A percentile compares a stretch with the other conserved stretches of the same genome.
Conservation (phyloP, 331 rosid genomes). For the Rosa hybrid region DNA sequence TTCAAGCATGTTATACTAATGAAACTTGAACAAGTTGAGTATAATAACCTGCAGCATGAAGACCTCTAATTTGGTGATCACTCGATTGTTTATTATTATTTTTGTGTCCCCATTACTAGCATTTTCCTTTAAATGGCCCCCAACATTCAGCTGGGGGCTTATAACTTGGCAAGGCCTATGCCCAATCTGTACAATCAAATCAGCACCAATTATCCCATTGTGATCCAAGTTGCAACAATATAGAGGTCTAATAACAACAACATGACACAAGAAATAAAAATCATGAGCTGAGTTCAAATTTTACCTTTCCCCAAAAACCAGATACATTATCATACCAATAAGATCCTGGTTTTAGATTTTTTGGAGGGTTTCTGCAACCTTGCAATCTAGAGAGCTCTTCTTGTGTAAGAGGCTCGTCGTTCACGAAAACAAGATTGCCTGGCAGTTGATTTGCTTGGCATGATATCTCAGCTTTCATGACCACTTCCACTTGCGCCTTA, state of each 20-base stretch:
- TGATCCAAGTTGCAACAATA: conserved; percentile 14
- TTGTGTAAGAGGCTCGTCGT: conserved; percentile 45
- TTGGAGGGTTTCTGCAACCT: conserved; percentile 62
- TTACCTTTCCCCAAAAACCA: conserved; percentile 97
- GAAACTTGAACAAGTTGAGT: conserved; percentile 9
- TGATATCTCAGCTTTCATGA: conserved; percentile 53
- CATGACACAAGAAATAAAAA: background rate
- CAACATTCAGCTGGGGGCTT: conserved; percentile 54
- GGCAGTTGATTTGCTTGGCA: conserved; percentile 70
- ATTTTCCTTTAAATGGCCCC: conserved; percentile 46
- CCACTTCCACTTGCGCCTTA: conserved; percentile 43
- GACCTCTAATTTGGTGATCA: conserved; percentile 60
- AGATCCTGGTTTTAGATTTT: conserved; percentile 65
- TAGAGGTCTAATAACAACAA: background rate
- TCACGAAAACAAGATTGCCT: conserved; percentile 48
- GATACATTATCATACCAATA: conserved; percentile 91
- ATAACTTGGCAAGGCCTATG: conserved; percentile 60
- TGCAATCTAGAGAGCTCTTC: conserved; percentile 49
- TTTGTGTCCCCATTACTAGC: conserved; percentile 83
- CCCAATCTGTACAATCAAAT: conserved; percentile 58
- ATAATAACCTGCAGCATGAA: conserved; percentile 59
- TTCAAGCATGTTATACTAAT: background rate
- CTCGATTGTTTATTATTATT: conserved; percentile 57
- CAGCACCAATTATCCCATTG: conserved; percentile 13
- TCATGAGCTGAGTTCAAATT: conserved; percentile 9